Conservation (phyloP, 768 basidiomycete species). For the Nidularia pulvinata region DNA sequence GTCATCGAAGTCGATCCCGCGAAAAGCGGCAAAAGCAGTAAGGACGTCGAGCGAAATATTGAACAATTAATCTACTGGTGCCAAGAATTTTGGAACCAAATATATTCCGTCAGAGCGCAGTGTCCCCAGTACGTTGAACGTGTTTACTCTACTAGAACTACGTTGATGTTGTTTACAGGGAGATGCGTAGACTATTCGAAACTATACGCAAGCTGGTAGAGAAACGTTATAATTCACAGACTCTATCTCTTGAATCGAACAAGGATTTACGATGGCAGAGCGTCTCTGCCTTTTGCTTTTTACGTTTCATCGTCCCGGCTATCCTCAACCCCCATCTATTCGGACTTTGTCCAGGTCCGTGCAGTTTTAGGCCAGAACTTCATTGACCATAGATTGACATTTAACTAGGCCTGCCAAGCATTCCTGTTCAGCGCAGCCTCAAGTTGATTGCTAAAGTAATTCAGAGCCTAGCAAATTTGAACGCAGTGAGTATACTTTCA, state of each 20-base stretch:
- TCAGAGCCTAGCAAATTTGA: conserved; percentile 87
- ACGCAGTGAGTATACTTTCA: conserved; percentile 45
- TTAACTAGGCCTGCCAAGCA: conserved; percentile 60
- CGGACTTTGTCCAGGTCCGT: conserved; percentile 70
- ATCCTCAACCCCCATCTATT: conserved; percentile 89
- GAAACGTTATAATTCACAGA: conserved; percentile 49
- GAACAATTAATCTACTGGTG: conserved; percentile 79
- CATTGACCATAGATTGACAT: neutral
- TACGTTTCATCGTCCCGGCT: conserved; percentile 88
- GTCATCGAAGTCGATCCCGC: conserved; percentile 83
- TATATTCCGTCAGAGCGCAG: conserved; percentile 69
- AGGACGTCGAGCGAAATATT: conserved; percentile 66
- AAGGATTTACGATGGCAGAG: conserved; percentile 73
- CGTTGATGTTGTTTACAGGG: conserved; percentile 38
- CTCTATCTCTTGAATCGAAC: conserved; percentile 37
- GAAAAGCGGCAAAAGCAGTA: conserved; percentile 57
- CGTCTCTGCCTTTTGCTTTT: conserved; percentile 88
- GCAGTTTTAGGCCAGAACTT: neutral
- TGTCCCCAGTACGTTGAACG: conserved; percentile 67
- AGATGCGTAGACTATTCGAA: conserved; percentile 69
- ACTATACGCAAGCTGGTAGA: conserved; percentile 76
- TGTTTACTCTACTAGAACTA: conserved; percentile 1
- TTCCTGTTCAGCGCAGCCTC: conserved; percentile 74
- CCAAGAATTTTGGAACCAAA: conserved; percentile 77
- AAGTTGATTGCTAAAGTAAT: conserved; percentile 89